These are phyloP conservation scores for Paracorniculantispora psalliotae DNA, from an alignment of 2,329 filamentous ascomycete species.

Conservation along the genomic window DNA sequence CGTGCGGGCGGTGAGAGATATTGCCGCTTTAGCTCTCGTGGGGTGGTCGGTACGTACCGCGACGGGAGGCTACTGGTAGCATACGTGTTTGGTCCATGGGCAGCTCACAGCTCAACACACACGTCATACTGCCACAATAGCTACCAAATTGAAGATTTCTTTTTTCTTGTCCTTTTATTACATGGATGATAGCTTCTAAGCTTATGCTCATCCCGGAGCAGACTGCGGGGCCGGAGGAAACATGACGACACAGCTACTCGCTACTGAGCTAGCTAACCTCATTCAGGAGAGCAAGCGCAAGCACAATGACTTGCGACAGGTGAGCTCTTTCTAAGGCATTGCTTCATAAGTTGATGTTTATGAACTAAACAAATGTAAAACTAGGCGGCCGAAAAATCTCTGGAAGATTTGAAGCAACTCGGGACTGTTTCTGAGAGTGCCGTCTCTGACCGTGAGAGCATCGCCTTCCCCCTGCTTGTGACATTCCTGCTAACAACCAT, in stretches of 20 bases:
- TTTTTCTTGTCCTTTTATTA: not conserved
- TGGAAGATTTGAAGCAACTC: conserved; percentile 72
- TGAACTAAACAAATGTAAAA: conserved; percentile 1
- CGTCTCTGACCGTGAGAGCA: conserved; percentile 31
- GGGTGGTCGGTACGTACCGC: conserved; percentile 3
- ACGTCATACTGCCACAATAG: not conserved
- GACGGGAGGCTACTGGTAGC: not conserved
- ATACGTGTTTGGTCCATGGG: conserved; percentile 10
- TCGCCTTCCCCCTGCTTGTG: not conserved
- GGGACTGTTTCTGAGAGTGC: conserved; percentile 32
- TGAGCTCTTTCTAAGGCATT: conserved; percentile 36
- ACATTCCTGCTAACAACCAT: conserved; percentile 16
- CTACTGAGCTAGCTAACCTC: conserved; percentile 81
- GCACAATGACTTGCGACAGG: conserved; percentile 82
- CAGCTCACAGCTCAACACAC: not conserved
- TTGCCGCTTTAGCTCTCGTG: not conserved
- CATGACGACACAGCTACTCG: conserved; percentile 89
- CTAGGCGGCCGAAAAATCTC: conserved; percentile 86
- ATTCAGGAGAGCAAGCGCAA: conserved; percentile 96
- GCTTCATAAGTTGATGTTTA: not conserved
- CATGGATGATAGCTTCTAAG: conserved; percentile 2
- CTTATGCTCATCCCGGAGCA: conserved; percentile 8
- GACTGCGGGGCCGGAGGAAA: conserved; percentile 28
- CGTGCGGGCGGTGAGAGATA: conserved; percentile 8
- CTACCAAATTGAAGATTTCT: not conserved